Base-by-base conservation (phyloP, 768 basidiomycete genomes). In the Termitomyces sp. region DNA sequence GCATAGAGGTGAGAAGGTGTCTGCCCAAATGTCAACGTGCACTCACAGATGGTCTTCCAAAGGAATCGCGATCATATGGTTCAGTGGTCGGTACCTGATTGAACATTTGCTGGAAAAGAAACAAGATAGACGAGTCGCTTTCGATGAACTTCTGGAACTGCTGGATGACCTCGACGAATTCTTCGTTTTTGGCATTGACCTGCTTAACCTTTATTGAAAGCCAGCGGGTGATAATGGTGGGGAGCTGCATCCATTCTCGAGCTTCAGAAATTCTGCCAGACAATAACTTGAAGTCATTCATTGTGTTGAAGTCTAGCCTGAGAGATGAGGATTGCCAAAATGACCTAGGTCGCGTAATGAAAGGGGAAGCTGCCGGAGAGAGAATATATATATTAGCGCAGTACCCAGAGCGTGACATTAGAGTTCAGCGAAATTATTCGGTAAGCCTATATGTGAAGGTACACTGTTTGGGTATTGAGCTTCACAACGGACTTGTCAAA, bases 71-170 rank as follows among this genome's bases (percentile, higher is more conserved):
- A 24, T 58, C 36, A 31, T 55, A 61, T 2, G 49, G 49, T 2
- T 57, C 47, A 9, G 33, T 55, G 22, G 41, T 58, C 5, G 60
- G 60, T 18, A 61, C 54, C 53, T 61, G 60, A 22, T 9, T 58
- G 53, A 61, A 58, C 60, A 61, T 61, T 39, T 61, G 56, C 15
- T 51, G 44, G 41, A 58, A 61, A 9, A 61, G 53, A 29, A 39
- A 31, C 28, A 45, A 41, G 12, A 61, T 46, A 7, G 56, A 39
- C 4, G 24, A 16, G 33, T 61, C 60, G 34, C 49, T 45, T 42
- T 61, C 60, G 37, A 61, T 61, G 49, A 61, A 54, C 2, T 54
- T 18, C 22, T 55, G 47, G 44, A 61, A 58, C n/a, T 45, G 41
- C 20, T 55, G 29, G 29, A 58, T 46, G 42, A 55, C 56, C 13